Percentiles rank a stretch among this genome's conserved stretches.
Conservation (phyloP, 2,329 filamentous ascomycete genomes). For the Rugonectria rugulosa region DNA sequence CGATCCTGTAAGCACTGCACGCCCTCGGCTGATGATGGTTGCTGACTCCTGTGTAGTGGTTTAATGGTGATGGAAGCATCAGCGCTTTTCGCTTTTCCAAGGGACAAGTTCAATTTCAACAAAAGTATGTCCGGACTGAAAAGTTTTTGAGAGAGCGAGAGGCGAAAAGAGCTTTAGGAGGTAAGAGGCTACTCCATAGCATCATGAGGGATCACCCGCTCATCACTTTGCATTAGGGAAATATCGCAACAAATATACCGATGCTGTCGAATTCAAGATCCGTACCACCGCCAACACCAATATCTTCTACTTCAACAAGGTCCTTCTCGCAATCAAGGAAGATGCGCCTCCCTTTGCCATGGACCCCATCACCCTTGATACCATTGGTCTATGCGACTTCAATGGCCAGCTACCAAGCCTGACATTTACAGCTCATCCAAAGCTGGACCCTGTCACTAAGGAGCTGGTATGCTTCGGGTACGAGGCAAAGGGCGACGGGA, state of each 20-base stretch:
- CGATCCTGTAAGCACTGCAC: background rate
- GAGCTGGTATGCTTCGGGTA: constrained; percentile 5
- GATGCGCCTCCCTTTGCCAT: constrained; percentile 7
- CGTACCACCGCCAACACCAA: constrained; percentile 9
- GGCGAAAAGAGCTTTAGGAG: constrained; percentile 4
- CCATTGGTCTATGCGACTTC: constrained; percentile 10
- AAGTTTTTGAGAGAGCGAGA: constrained; percentile 11
- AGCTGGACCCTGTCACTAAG: background rate
- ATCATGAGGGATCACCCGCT: background rate
- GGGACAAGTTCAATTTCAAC: constrained; percentile 15
- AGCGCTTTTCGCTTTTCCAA: constrained; percentile 12
- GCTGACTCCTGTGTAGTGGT: constrained; percentile 10
- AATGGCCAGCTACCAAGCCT: constrained; percentile 5
- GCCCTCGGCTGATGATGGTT: background rate
- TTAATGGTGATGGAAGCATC: constrained; percentile 19
- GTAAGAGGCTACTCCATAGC: background rate
- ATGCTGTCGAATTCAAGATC: constrained; percentile 7
- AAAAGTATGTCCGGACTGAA: constrained; percentile 15
- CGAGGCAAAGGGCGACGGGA: constrained; percentile 8
- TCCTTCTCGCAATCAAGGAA: constrained; percentile 6
- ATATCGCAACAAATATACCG: constrained; percentile 14
- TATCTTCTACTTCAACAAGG: constrained; percentile 10
- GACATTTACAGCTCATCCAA: constrained; percentile 9
- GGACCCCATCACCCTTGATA: background rate
- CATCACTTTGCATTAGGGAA: background rate